These are phyloP conservation scores for Symbiodinium pilosum DNA, from an alignment of 73 alveolate species.

Conservation along the genomic window DNA sequence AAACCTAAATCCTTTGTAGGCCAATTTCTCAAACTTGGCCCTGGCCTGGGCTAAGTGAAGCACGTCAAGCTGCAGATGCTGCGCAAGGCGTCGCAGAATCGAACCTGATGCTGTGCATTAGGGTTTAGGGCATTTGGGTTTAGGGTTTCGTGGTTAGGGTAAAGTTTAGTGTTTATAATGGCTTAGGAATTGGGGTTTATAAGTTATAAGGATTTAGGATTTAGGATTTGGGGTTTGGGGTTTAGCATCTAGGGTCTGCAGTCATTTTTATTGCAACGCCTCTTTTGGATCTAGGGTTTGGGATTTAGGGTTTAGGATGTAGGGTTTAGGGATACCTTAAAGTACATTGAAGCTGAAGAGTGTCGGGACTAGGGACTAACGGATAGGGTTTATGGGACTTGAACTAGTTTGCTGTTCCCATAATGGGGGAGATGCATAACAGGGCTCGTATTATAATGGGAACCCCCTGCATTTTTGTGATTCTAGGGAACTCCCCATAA, in stretches of 20 bases:
- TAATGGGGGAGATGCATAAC: too few relatives aligned
- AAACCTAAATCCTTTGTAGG: background rate
- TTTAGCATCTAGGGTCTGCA: background rate
- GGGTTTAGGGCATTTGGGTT: background rate
- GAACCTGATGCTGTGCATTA: background rate
- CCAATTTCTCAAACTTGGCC: too few relatives aligned
- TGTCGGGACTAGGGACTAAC: too few relatives aligned
- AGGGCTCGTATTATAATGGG: too few relatives aligned
- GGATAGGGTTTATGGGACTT: too few relatives aligned
- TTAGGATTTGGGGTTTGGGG: background rate
- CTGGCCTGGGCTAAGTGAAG: conserved; percentile 65
- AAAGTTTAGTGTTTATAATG: background rate
- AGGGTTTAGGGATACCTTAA: background rate
- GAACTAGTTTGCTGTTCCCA: too few relatives aligned
- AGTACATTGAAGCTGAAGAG: too few relatives aligned
- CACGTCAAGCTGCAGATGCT: conserved; percentile 47
- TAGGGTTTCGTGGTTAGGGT: background rate
- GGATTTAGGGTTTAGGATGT: background rate
- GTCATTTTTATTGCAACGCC: too few relatives aligned
- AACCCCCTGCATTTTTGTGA: too few relatives aligned
- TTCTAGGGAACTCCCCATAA: background rate
- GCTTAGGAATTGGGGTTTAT: background rate
- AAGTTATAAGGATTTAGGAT: background rate
- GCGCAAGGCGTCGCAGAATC: conserved; percentile 37
- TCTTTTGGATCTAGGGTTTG: background rate